phyloP scores from a whole-genome alignment of 2,329 filamentous ascomycete species.

The Fusarium longipes region DNA sequence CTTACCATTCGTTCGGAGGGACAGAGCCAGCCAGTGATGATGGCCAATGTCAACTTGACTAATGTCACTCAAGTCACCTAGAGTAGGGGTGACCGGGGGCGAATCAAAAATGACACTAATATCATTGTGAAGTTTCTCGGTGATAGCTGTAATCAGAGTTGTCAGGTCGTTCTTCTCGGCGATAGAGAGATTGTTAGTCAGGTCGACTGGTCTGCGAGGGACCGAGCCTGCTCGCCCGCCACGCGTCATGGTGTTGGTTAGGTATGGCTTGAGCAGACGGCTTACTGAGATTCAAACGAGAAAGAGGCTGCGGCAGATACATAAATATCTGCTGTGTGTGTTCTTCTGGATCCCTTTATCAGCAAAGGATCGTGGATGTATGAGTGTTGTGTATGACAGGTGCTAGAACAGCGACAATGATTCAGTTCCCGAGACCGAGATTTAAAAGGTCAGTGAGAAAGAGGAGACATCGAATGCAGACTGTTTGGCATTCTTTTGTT shows the following conservation, averaged over 20 bases:
- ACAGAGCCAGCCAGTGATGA: conserved; percentile 52
- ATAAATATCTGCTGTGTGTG: background rate
- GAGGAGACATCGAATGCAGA: conserved; percentile 4
- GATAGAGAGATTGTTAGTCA: conserved; percentile 61
- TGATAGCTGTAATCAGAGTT: conserved; percentile 63
- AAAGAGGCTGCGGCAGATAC: background rate
- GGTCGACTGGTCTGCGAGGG: conserved; percentile 60
- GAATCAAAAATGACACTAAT: conserved; percentile 65
- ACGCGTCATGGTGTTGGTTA: conserved; percentile 52
- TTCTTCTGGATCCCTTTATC: background rate
- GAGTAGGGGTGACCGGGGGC: conserved; percentile 51
- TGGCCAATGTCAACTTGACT: conserved; percentile 43
- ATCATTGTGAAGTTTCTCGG: conserved; percentile 66
- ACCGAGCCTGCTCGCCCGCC: conserved; percentile 51
- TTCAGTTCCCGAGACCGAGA: conserved; percentile 1
- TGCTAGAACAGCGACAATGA: background rate
- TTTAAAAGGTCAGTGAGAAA: conserved; percentile 9
- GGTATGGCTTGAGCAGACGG: background rate
- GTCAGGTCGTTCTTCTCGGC: conserved; percentile 64
- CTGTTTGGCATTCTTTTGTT: conserved; percentile 2
- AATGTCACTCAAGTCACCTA: conserved; percentile 40
- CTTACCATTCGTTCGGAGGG: conserved; percentile 47
- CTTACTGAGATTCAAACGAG: background rate
- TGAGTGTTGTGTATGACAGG: background rate
- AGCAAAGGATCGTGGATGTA: conserved; percentile 1